Evolutionary conservation across 768 basidiomycete genomes (phyloP).

Genomic region (Mycena rebaudengoi): DNA sequence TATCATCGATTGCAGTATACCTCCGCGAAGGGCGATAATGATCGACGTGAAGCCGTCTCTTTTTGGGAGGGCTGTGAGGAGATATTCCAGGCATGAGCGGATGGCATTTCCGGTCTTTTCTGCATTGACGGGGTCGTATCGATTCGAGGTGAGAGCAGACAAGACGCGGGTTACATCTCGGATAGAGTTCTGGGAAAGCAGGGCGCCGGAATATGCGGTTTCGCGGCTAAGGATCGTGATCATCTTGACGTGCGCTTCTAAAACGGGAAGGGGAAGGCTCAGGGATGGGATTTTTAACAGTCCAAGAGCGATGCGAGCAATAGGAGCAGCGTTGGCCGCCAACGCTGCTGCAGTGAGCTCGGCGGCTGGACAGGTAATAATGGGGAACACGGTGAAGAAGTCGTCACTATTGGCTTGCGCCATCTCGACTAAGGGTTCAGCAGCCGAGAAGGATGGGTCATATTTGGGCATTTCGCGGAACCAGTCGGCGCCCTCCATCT

Average conservation of each 20-base stretch:
- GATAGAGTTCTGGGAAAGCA: constrained; percentile 1
- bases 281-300: not conserved
- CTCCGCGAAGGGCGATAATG: not conserved
- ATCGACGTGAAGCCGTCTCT: not conserved
- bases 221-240: not conserved
- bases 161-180: not conserved
- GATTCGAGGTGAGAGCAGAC: not conserved
- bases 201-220: not conserved
- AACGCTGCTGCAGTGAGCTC: not conserved
- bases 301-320: not conserved
- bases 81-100: not conserved
- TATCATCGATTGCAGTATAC: not conserved
- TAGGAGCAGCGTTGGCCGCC: not conserved
- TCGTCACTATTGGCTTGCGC: too few relatives aligned
- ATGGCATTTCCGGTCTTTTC: not conserved
- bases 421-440: not conserved
- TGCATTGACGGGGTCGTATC: not conserved
- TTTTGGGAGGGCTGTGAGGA: not conserved
- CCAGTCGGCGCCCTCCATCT: not conserved
- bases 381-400: too few relatives aligned
- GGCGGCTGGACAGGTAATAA: not conserved
- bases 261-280: not conserved
- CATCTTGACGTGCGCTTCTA: not conserved
- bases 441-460: not conserved
- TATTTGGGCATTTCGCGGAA: not conserved